A percentile compares a stretch with the other conserved stretches of the same genome.
These are phyloP conservation scores for Mycena rebaudengoi DNA, from an alignment of 768 basidiomycete species.

Conservation along the genomic window DNA sequence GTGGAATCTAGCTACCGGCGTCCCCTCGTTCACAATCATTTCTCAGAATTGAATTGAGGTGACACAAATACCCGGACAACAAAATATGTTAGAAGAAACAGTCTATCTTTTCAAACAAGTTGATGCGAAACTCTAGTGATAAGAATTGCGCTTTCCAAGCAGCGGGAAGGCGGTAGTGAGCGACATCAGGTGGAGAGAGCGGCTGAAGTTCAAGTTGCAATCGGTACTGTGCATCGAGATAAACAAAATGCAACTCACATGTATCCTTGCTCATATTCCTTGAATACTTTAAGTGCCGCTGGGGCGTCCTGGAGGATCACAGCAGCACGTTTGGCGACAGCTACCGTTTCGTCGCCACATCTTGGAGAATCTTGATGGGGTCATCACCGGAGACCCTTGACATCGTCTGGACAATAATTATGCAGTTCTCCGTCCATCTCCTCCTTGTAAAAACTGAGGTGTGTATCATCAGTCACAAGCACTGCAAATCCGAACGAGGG, in stretches of 20 bases:
- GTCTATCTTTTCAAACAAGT: too few species aligned
- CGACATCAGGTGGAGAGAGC: slow-evolving; percentile 10
- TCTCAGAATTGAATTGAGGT: too few species aligned
- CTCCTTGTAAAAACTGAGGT: slow-evolving; percentile 7
- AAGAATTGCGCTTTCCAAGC: slow-evolving; percentile 1
- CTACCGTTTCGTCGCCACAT: slow-evolving; percentile 5
- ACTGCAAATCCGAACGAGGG: background rate
- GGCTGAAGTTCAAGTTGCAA: background rate
- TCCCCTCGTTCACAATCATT: too few species aligned
- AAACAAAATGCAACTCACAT: background rate
- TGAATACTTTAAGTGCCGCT: slow-evolving; percentile 1
- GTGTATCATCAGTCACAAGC: background rate
- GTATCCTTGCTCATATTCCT: slow-evolving; percentile 13
- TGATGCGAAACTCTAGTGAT: too few species aligned
- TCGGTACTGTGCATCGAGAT: background rate
- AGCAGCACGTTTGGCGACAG: slow-evolving; percentile 9
- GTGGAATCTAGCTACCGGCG: too few species aligned
- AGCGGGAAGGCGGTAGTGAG: slow-evolving; percentile 7
- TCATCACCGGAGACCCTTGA: slow-evolving; percentile 3
- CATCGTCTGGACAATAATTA: slow-evolving; percentile 7
- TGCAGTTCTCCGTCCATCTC: slow-evolving; percentile 10
- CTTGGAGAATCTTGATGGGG: slow-evolving; percentile 14
- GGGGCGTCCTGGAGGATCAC: background rate
- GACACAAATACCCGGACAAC: too few species aligned
- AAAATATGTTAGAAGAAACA: too few species aligned